Evolutionary conservation across 108 stramenopile species (phyloP), one percentile per base, ranked within the genome.

Genomic region (Schizochytrium sp.): DNA sequence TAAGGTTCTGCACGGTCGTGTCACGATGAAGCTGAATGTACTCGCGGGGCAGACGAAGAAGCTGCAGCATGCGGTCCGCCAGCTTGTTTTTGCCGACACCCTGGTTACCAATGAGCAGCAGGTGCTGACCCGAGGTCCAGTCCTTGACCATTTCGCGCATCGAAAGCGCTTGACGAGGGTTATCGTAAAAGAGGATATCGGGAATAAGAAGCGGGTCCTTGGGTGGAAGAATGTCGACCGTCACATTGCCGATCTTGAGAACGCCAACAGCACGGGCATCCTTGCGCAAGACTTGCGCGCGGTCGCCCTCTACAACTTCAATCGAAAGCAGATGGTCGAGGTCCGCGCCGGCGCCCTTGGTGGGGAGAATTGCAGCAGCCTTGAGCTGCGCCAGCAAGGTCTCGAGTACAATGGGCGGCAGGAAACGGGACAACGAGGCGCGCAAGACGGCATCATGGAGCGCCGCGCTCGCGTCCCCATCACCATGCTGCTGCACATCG

Each of bases 11-110:
- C 44, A 97, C 92, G 10, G 97, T 97, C 16, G 96, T 94, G 91
- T 97, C 97, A 76, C 97, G 91, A 89, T 97, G 97, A 1, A 97
- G 94, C 89, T 97, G 97, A 57, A 96, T 90, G 90, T 97, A 97
- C 93, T 97, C 97, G 60, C 97, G 92, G 87, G 96, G 96, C 53
- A 91, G 94, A 53, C 95, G 91, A 8, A 92, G 87, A 41, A 92
- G 89, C 63, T 93, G 88, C 12, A 95, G 90, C 44, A 96, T 88
- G 18, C 93, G 57, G 90, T 97, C 97, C 43, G 94, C 93, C 55
- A 97, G 90, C 72, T 91, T 93, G 91, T 97, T 97, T 87, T 97
- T 97, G 55, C 97, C 97, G 16, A 96, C 96, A n/a, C 97, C 97
- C 91, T 97, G 97, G 89, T 95, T 94, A 0, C 97, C 97, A 12